Conservation (phyloP, 1,284 basidiomycete species). For the Cryptococcus deneoformans region DNA sequence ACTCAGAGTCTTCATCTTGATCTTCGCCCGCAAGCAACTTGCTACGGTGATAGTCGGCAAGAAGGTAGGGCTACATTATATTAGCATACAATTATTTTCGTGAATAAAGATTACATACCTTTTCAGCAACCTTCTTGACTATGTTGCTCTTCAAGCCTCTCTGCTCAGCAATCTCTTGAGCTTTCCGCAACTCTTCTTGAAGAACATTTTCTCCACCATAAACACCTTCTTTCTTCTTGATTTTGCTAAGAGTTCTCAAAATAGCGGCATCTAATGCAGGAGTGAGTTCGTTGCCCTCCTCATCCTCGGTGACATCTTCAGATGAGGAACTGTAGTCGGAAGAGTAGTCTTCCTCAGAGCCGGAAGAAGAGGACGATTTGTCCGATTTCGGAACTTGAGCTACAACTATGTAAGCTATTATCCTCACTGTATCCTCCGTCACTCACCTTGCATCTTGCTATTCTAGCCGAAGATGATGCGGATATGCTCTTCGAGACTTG, state of each 20-base stretch:
- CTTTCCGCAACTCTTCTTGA: slow-evolving; percentile 58
- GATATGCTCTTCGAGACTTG: too few relatives aligned
- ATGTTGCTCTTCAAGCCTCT: slow-evolving; percentile 50
- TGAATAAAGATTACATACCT: slow-evolving; percentile 15
- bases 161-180: slow-evolving; percentile 30
- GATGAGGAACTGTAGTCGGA: slow-evolving; percentile 32
- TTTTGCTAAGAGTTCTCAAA: slow-evolving; percentile 82
- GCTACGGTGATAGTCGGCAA: slow-evolving; percentile 52
- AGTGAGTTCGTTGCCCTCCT: slow-evolving; percentile 92
- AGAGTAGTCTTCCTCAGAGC: slow-evolving; percentile 7
- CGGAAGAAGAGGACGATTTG: background rate
- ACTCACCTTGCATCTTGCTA: slow-evolving; percentile 3
- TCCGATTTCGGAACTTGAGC: background rate
- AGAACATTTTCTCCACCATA: slow-evolving; percentile 68
- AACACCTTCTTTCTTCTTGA: slow-evolving; percentile 69
- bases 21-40: slow-evolving; percentile 42
- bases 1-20: slow-evolving; percentile 16
- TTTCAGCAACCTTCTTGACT: slow-evolving; percentile 48
- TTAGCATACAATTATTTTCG: background rate
- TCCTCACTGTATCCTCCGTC: background rate
- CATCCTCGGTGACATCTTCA: slow-evolving; percentile 79
- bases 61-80: slow-evolving; percentile 44
- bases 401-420: background rate
- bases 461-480: too few relatives aligned
- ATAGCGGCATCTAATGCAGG: slow-evolving; percentile 94